These are phyloP conservation scores for Lipomyces starkeyi DNA, from an alignment of 805 yeast genomes.

Conservation along the genomic window DNA sequence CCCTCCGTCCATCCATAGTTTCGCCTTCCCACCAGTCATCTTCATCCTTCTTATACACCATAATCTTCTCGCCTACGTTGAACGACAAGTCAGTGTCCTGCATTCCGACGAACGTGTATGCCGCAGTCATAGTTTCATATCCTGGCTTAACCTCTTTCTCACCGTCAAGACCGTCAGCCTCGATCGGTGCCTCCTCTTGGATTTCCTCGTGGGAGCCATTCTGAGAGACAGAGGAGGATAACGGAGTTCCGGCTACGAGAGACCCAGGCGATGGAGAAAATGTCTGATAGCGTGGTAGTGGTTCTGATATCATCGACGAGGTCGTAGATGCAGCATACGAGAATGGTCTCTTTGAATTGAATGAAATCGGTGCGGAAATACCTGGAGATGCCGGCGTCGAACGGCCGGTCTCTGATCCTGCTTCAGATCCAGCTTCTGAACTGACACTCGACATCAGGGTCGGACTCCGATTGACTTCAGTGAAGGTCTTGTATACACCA, in stretches of 20 bases:
- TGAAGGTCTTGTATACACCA: conserved; percentile 29
- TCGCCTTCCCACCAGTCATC: conserved; percentile 60
- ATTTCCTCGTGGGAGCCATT: conserved; percentile 3
- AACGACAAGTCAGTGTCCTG: conserved; percentile 50
- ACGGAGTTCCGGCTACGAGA: background rate
- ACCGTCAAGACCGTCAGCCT: conserved; percentile 1
- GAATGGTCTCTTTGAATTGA: conserved; percentile 15
- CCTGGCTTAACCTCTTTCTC: conserved; percentile 39
- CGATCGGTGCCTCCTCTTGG: background rate
- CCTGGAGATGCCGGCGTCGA: conserved; percentile 2
- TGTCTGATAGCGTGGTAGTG: conserved; percentile 10
- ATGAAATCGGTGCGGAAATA: background rate
- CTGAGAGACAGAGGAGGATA: background rate
- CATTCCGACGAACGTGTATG: conserved; percentile 47
- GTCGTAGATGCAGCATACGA: conserved; percentile 9
- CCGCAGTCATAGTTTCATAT: conserved; percentile 44
- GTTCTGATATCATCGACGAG: conserved; percentile 13
- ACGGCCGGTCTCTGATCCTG: conserved; percentile 10
- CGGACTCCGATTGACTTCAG: conserved; percentile 22
- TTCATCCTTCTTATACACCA: conserved; percentile 47
- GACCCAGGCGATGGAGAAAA: background rate
- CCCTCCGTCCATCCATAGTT: conserved; percentile 50
- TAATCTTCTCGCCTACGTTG: conserved; percentile 48
- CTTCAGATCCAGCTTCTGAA: conserved; percentile 22
- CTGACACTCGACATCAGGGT: conserved; percentile 18